Evolutionary conservation across 1,139 yeast genomes (phyloP), one percentile per base, ranked within the genome.

Genomic region (Lodderomyces orthopsilosis): DNA sequence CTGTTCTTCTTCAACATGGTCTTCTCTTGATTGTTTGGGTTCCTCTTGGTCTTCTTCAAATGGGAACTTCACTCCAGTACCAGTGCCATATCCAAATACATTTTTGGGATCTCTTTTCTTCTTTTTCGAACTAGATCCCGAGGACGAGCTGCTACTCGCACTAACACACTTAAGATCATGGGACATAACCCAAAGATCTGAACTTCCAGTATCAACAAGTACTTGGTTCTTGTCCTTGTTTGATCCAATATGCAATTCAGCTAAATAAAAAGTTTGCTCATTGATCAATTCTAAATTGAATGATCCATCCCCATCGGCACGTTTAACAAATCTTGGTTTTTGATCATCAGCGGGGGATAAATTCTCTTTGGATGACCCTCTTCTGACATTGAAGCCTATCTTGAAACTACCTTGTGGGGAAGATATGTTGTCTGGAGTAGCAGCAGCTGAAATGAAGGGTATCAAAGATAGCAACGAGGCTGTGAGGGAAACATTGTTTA

Each of bases 191-290:
- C 77, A 73, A 47, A 73, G 63, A 51, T 73, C 78, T 8, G 75
- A 70, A 3, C 75, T 68, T 9, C 77, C 77, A 19, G 78, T 72
- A 51, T 73, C 78, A 9, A 73, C 65, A 46, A 70, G 56, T 2
- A 70, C 71, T 3, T 58, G 56, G 21, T 62, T 63, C 27, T 52
- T 40, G 41, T 69, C 65, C 14, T 54, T 46, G 32, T 63, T 54
- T 9, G 70, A 61, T 1, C 77, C 77, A 34, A 69, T 53, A 34
- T 55, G 46, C 42, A 78, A 51, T 9, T 59, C 61, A 1, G 77
- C 75, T 50, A 75, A 61, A 56, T 81, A 81, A 53, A 75, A 81
- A 2, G 77, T 71, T 15, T 59, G 58, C 46, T 67, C 62, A 54
- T 80, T 80, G 14, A 56, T 51, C 23, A 81, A 49, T 2, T 57